Conservation (phyloP, 2,329 filamentous ascomycete species). For the Magnaporthiopsis poae region DNA sequence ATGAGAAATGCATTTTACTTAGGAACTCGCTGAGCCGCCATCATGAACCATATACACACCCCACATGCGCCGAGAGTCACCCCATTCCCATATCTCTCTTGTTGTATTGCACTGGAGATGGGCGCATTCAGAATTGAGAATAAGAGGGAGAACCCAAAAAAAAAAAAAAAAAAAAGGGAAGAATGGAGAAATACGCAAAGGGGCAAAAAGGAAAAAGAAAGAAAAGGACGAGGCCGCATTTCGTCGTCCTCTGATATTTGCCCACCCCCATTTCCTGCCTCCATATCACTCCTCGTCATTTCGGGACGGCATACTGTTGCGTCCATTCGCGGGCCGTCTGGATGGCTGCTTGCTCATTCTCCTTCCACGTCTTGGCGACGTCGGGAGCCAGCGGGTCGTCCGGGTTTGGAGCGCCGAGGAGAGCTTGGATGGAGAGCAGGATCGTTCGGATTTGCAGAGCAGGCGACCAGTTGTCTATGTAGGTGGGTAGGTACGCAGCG, state of each 20-base stretch:
- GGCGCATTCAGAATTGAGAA: background rate
- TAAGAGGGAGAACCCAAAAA: background rate
- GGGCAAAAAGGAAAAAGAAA: background rate
- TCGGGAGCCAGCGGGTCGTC: conserved; percentile 98
- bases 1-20: too few species aligned
- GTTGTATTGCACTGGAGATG: too few species aligned
- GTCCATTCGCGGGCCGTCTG: conserved; percentile 91
- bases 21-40: too few species aligned
- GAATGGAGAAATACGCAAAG: background rate
- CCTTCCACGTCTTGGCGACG: conserved; percentile 96
- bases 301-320: conserved; percentile 60
- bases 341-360: conserved; percentile 86
- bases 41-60: too few species aligned
- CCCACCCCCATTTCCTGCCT: background rate
- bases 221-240: background rate
- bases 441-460: conserved; percentile 97
- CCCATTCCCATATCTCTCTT: too few species aligned
- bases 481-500: background rate
- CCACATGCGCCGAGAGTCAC: too few species aligned
- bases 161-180: background rate
- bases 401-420: conserved; percentile 91
- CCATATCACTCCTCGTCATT: conserved; percentile 13
- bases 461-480: conserved; percentile 89
- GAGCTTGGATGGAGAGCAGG: conserved; percentile 92
- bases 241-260: too few species aligned